Evolutionary conservation across 257 asterid species (phyloP).

Genomic region (Pogostemon cablin): DNA sequence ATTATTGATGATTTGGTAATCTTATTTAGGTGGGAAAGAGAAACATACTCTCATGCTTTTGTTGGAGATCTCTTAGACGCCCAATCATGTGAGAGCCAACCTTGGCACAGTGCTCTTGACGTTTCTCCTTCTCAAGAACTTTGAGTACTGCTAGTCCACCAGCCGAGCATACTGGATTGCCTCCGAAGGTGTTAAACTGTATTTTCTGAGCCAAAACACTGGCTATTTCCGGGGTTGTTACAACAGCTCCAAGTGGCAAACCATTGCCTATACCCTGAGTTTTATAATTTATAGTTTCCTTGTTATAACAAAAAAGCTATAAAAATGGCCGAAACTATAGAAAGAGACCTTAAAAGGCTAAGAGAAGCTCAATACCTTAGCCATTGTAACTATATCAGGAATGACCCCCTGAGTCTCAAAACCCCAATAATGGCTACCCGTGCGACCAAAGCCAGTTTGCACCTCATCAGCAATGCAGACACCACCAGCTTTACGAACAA

Average conservation of each 20-base stretch:
- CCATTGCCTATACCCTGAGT: slow-evolving; percentile 95
- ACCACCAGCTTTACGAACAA: slow-evolving; percentile 88
- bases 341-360: neutral
- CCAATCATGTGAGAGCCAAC: slow-evolving; percentile 84
- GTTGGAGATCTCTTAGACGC: slow-evolving; percentile 71
- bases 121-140: slow-evolving; percentile 83
- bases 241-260: slow-evolving; percentile 97
- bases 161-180: slow-evolving; percentile 98
- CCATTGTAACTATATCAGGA: slow-evolving; percentile 99
- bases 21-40: slow-evolving; percentile 11
- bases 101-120: slow-evolving; percentile 80
- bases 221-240: slow-evolving; percentile 97
- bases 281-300: slow-evolving; percentile 16
- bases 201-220: slow-evolving; percentile 83
- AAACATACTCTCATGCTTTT: slow-evolving; percentile 73
- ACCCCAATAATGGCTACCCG: slow-evolving; percentile 98
- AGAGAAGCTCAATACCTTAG: slow-evolving; percentile 57
- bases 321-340: slow-evolving; percentile 1
- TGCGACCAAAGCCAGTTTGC: slow-evolving; percentile 97
- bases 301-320: neutral
- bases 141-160: slow-evolving; percentile 92
- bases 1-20: neutral
- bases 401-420: slow-evolving; percentile 86
- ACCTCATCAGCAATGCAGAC: slow-evolving; percentile 99
- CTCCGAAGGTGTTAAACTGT: slow-evolving; percentile 94